phyloP scores from a whole-genome alignment of 2,329 filamentous ascomycete genomes.

The Sporothrix dimorphospora region DNA sequence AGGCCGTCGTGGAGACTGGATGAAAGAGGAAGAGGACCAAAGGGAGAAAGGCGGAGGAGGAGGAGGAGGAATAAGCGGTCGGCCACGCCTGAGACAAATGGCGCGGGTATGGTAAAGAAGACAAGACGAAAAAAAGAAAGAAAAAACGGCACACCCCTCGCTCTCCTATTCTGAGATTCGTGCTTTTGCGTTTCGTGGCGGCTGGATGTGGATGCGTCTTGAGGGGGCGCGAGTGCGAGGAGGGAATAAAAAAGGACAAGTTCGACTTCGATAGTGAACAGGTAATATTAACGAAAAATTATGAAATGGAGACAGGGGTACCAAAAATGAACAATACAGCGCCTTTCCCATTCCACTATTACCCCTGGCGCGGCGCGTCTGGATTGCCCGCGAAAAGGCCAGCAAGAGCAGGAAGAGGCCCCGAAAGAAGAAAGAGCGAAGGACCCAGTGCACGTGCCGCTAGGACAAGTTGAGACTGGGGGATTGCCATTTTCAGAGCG shows the following conservation, averaged over 20 bases:
- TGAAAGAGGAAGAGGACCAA: constrained; percentile 8
- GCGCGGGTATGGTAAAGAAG: neutral
- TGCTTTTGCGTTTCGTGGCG: constrained; percentile 5
- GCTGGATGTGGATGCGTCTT: constrained; percentile 13
- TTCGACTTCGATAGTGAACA: constrained; percentile 17
- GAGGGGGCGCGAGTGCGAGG: neutral
- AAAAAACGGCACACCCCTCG: neutral
- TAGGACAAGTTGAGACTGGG: constrained; percentile 4
- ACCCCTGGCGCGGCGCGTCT: constrained; percentile 18
- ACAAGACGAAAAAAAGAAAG: neutral
- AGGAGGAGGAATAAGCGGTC: neutral
- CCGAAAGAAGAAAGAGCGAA: neutral
- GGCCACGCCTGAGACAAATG: constrained; percentile 2
- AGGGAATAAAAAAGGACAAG: constrained; percentile 27
- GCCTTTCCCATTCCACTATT: constrained; percentile 10
- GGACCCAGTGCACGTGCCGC: constrained; percentile 27
- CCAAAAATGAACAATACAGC: neutral
- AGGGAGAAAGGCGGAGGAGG: neutral
- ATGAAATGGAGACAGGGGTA: constrained; percentile 13
- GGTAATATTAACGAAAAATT: constrained; percentile 21
- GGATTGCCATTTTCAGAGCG: neutral
- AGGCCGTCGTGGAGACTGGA: neutral
- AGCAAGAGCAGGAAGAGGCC: neutral
- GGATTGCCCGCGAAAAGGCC: neutral
- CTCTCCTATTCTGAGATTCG: constrained; percentile 21